Base-by-base conservation (phyloP, 306 rosid species). In the Herpetospermum pedunculosum region DNA sequence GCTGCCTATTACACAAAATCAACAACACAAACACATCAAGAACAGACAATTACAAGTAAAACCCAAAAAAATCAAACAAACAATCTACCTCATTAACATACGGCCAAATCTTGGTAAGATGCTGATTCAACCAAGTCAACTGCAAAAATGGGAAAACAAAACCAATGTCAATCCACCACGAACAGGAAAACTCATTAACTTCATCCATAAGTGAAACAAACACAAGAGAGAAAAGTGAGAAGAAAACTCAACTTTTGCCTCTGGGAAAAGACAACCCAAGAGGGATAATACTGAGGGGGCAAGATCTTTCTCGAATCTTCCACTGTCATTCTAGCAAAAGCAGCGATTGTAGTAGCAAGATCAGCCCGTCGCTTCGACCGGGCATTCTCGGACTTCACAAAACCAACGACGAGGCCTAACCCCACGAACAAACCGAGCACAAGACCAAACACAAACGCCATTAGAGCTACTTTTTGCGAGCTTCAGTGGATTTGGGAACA, bases 41-140 rank as follows among this genome's bases (percentile, higher is more conserved):
- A 48, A 29, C 23, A 9, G 34, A 13, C 7, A 35, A 55, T 34
- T 21, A 19, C 8, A 34, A 48, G 71, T 18, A 41, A 55, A 77
- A 13, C 44, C 72, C 72, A 46, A 13, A 62, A 16, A 49, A 64
- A 54, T 0, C 8, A 60, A 21, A 49, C 13, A 19, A 62, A 62
- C 9, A 59, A 26, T 43, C 68, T 74, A 89, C 99, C 88, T 95
- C 92, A 63, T 95, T 81, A 41, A 95, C 90, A 81, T 88, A 88
- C 21, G 99, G 96, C 99, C 99, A 91, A 87, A 95, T 87, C 97
- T 89, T 95, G 1, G 77, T 46, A 19, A 95, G 95, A 68, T 91
- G 99, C 30, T 76, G 75, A 77, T 95, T 91, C 34, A 91, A 88
- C 99, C 99, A 94, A 26, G 71, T 85, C 63, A 94, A 78, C 98